phyloP scores from a whole-genome alignment of 129 eudicot species.

The Escallonia herrerae region DNA sequence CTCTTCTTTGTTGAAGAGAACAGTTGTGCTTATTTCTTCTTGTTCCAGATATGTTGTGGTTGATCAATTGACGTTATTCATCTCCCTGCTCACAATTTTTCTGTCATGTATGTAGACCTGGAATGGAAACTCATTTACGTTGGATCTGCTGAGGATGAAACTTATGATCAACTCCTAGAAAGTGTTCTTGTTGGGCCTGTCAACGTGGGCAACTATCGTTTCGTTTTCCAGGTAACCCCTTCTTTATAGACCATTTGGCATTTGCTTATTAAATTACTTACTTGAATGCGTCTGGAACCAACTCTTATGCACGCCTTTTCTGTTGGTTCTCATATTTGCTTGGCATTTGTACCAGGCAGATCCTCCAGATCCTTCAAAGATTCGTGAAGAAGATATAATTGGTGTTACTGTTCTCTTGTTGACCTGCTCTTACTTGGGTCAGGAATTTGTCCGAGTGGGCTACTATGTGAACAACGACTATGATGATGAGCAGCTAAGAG shows the following conservation, averaged over 20 bases:
- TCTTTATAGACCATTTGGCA: too few relatives aligned
- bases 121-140: conserved; percentile 97
- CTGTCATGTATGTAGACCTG: conserved; percentile 45
- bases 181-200: conserved; percentile 98
- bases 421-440: conserved; percentile 87
- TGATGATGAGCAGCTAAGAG: conserved; percentile 71
- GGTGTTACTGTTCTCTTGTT: conserved; percentile 86
- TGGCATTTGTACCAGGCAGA: conserved; percentile 53
- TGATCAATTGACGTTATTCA: neutral
- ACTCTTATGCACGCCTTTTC: neutral
- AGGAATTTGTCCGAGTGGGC: conserved; percentile 86
- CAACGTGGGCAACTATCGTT: conserved; percentile 86
- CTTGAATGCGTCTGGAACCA: neutral
- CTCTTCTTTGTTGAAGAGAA: too few relatives aligned
- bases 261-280: neutral
- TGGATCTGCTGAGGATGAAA: conserved; percentile 96
- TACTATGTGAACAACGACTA: conserved; percentile 90
- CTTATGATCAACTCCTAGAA: conserved; percentile 86
- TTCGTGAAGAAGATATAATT: conserved; percentile 84
- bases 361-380: conserved; percentile 88
- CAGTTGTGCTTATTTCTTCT: too few relatives aligned
- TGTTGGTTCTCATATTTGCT: neutral
- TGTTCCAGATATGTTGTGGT: too few relatives aligned
- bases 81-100: conserved; percentile 3
- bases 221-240: conserved; percentile 75